These are phyloP conservation scores for Xylaria nigripes DNA, from an alignment of 495 filamentous ascomycete species.

Conservation along the genomic window DNA sequence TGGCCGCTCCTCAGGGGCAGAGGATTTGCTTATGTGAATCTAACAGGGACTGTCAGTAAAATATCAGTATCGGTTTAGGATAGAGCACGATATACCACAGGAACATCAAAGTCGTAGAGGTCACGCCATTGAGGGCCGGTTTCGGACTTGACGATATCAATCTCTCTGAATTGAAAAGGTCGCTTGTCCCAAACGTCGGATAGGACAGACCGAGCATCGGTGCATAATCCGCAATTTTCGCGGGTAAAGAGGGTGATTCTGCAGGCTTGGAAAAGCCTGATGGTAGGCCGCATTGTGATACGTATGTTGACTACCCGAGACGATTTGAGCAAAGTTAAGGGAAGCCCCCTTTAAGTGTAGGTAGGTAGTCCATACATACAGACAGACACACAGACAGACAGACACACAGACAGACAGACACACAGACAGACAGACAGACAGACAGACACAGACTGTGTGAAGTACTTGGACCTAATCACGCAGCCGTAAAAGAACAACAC, in stretches of 20 bases:
- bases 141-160: constrained; percentile 63
- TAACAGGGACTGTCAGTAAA: constrained; percentile 18
- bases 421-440: no score
- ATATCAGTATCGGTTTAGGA: no score
- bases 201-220: constrained; percentile 64
- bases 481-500: no score
- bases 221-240: constrained; percentile 68
- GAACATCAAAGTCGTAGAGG: constrained; percentile 84
- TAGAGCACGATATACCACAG: constrained; percentile 54
- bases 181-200: constrained; percentile 57
- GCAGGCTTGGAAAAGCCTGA: constrained; percentile 46
- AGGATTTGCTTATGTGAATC: constrained; percentile 58
- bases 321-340: neutral
- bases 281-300: constrained; percentile 31
- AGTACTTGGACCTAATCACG: no score
- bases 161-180: constrained; percentile 68
- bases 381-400: no score
- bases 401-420: no score
- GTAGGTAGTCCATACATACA: no score
- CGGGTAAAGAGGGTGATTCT: constrained; percentile 80
- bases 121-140: constrained; percentile 59
- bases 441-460: no score
- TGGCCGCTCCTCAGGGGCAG: constrained; percentile 37
- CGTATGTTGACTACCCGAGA: neutral
- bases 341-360: no score